Evolutionary conservation across 768 basidiomycete genomes (phyloP).

Genomic region (Mycena amicta): DNA sequence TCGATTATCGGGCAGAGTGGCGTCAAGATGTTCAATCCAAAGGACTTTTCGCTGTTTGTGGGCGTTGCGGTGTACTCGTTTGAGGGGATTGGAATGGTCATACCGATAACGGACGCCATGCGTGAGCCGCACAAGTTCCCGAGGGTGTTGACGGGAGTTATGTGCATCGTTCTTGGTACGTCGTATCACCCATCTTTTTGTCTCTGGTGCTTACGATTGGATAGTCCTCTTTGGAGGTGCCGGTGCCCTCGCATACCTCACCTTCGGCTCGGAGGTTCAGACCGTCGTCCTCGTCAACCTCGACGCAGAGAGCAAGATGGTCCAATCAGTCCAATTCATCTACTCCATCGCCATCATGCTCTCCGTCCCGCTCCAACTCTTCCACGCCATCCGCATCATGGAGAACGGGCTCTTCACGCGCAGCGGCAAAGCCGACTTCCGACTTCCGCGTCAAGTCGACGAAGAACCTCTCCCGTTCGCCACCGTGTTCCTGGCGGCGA

Average conservation of each 20-base stretch:
- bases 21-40: slow-evolving; percentile 84
- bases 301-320: slow-evolving; percentile 78
- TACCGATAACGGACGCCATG: slow-evolving; percentile 99
- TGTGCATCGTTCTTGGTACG: slow-evolving; percentile 84
- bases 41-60: slow-evolving; percentile 89
- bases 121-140: slow-evolving; percentile 94
- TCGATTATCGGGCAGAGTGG: slow-evolving; percentile 71
- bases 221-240: slow-evolving; percentile 87
- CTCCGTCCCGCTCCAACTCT: slow-evolving; percentile 92
- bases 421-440: slow-evolving; percentile 78
- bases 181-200: too few relatives aligned
- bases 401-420: slow-evolving; percentile 92
- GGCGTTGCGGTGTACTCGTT: slow-evolving; percentile 99
- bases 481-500: slow-evolving; percentile 31
- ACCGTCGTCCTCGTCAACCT: slow-evolving; percentile 96
- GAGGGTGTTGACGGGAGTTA: slow-evolving; percentile 82
- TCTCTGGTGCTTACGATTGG: too few relatives aligned
- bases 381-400: slow-evolving; percentile 96
- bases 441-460: slow-evolving; percentile 74
- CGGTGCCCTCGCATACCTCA: slow-evolving; percentile 82
- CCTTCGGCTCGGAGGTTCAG: slow-evolving; percentile 86
- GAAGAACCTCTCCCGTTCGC: slow-evolving; percentile 23
- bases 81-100: slow-evolving; percentile 95
- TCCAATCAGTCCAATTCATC: slow-evolving; percentile 84
- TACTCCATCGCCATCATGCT: slow-evolving; percentile 93